phyloP scores from a whole-genome alignment of 495 filamentous ascomycete genomes.

The Penicillium goetzii region DNA sequence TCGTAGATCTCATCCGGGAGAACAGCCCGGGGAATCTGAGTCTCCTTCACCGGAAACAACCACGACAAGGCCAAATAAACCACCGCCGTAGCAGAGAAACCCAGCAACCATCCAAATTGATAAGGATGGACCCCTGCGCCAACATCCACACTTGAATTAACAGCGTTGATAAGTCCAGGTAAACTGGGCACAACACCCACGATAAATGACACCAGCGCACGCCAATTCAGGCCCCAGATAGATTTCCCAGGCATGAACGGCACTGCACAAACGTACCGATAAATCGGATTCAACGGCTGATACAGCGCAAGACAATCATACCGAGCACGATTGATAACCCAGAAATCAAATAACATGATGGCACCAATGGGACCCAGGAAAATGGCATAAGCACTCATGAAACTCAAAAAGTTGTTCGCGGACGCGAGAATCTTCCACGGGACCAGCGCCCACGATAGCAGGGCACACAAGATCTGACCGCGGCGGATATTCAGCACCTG shows the following conservation, averaged over 20 bases:
- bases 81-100: slow-evolving; percentile 51
- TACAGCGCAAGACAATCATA: slow-evolving; percentile 62
- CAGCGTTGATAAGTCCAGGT: slow-evolving; percentile 58
- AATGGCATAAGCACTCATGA: slow-evolving; percentile 67
- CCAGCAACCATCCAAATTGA: slow-evolving; percentile 60
- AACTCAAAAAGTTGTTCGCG: slow-evolving; percentile 60
- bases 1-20: slow-evolving; percentile 56
- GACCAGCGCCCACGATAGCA: slow-evolving; percentile 63
- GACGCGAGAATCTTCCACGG: slow-evolving; percentile 67
- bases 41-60: slow-evolving; percentile 42
- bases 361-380: slow-evolving; percentile 72
- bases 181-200: slow-evolving; percentile 64
- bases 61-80: slow-evolving; percentile 50
- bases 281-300: slow-evolving; percentile 40
- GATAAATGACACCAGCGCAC: slow-evolving; percentile 64
- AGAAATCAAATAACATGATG: slow-evolving; percentile 70
- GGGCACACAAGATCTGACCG: slow-evolving; percentile 62
- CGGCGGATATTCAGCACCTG: slow-evolving; percentile 63
- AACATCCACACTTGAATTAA: slow-evolving; percentile 49
- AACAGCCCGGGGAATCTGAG: slow-evolving; percentile 44
- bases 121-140: slow-evolving; percentile 55
- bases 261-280: slow-evolving; percentile 57
- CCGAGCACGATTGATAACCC: slow-evolving; percentile 62
- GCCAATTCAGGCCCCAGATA: slow-evolving; percentile 62
- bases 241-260: slow-evolving; percentile 13